These are phyloP conservation scores for Bolboschoenoplectus hybrid DNA, from an alignment of 202 grass and related monocot species.

Conservation along the genomic window DNA sequence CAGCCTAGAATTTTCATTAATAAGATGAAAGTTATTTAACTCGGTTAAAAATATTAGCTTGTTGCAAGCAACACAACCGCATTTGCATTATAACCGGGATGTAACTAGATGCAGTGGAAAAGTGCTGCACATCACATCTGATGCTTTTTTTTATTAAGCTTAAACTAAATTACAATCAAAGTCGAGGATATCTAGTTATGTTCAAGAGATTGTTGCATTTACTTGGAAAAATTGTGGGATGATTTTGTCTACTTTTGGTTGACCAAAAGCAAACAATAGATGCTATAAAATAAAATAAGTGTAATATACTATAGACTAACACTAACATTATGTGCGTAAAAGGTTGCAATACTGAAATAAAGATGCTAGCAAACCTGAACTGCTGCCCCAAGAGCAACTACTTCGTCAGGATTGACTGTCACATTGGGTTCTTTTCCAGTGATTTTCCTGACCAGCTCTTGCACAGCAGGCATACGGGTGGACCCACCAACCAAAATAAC, in stretches of 20 bases:
- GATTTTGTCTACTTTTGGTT: background rate
- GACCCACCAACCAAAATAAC: conserved; percentile 97
- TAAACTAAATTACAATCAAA: conserved; percentile 27
- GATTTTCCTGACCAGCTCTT: conserved; percentile 79
- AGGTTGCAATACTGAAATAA: conserved; percentile 4
- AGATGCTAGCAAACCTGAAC: conserved; percentile 62
- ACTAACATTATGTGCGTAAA: conserved; percentile 12
- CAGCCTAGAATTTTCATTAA: conserved; percentile 50
- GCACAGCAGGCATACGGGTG: conserved; percentile 87
- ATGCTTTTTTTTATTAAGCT: background rate
- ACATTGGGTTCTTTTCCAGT: conserved; percentile 94
- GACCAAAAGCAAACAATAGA: background rate
- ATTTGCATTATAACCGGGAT: background rate
- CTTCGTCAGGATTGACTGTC: conserved; percentile 95
- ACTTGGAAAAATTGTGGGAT: background rate
- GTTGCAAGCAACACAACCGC: background rate
- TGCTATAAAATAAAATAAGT: conserved; percentile 14
- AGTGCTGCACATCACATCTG: background rate
- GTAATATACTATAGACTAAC: background rate
- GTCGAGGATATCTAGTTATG: background rate
- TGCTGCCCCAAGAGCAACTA: conserved; percentile 88
- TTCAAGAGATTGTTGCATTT: background rate
- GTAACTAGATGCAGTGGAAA: background rate
- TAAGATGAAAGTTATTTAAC: background rate
- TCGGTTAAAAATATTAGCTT: background rate